These are phyloP conservation scores for Exophiala viscosa DNA, from an alignment of 2,329 filamentous ascomycete species.

Conservation along the genomic window DNA sequence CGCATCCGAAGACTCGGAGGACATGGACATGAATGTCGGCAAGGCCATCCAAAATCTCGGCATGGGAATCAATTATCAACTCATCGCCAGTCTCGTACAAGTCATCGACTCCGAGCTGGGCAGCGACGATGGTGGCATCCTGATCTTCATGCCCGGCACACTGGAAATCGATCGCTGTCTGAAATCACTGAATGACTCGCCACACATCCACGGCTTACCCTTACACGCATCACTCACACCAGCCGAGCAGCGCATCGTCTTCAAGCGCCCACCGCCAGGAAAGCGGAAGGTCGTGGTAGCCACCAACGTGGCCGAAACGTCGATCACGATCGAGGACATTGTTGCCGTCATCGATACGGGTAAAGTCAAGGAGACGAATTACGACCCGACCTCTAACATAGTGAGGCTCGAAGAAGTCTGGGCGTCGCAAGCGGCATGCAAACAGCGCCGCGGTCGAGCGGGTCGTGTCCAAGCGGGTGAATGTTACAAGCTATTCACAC, in stretches of 20 bases:
- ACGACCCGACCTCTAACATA: slow-evolving; percentile 88
- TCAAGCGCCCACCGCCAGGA: slow-evolving; percentile 68
- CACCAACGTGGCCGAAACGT: slow-evolving; percentile 96
- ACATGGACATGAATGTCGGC: slow-evolving; percentile 50
- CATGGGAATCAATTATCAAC: slow-evolving; percentile 84
- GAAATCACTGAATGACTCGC: slow-evolving; percentile 61
- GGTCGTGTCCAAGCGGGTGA: slow-evolving; percentile 86
- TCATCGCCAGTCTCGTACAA: slow-evolving; percentile 75
- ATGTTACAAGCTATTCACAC: slow-evolving; percentile 94
- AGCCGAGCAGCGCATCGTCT: slow-evolving; percentile 81
- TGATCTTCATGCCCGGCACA: slow-evolving; percentile 93
- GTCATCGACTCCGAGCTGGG: slow-evolving; percentile 76
- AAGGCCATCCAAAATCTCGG: slow-evolving; percentile 70
- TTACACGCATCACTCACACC: slow-evolving; percentile 90
- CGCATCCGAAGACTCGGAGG: background rate
- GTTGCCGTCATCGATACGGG: slow-evolving; percentile 94
- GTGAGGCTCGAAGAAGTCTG: slow-evolving; percentile 90
- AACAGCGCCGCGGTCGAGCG: slow-evolving; percentile 87
- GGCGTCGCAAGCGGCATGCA: slow-evolving; percentile 90
- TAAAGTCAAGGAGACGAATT: slow-evolving; percentile 93
- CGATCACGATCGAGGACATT: slow-evolving; percentile 96
- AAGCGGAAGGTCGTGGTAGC: slow-evolving; percentile 90
- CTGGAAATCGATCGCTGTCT: slow-evolving; percentile 85
- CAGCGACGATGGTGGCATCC: slow-evolving; percentile 73
- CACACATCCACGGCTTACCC: slow-evolving; percentile 72